phyloP scores from a whole-genome alignment of 345 rosid species.

The Salix suchowensis region DNA sequence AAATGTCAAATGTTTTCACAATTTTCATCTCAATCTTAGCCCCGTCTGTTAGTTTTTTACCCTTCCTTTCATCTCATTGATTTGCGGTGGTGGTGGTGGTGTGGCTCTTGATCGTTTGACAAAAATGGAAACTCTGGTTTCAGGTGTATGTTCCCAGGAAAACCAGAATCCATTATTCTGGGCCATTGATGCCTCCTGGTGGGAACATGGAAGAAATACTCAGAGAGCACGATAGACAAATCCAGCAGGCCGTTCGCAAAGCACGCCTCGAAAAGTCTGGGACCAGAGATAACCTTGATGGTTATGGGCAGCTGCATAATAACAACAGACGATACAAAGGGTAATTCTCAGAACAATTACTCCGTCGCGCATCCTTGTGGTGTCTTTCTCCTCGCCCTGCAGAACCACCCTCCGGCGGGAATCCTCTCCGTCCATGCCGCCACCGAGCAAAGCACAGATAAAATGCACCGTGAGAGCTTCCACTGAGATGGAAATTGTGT shows the following conservation, averaged over 20 bases:
- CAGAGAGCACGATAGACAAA: constrained; percentile 84
- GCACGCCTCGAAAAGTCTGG: constrained; percentile 59
- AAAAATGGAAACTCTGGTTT: background rate
- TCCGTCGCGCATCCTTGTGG: background rate
- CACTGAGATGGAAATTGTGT: background rate
- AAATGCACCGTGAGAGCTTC: background rate
- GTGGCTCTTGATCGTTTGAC: background rate
- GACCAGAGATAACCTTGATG: constrained; percentile 37
- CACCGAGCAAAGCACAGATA: background rate
- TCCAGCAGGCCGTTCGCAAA: constrained; percentile 85
- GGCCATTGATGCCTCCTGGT: constrained; percentile 89
- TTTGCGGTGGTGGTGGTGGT: background rate
- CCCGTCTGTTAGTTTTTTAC: background rate
- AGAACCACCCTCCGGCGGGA: background rate
- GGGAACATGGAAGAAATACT: constrained; percentile 82
- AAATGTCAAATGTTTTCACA: too few species aligned
- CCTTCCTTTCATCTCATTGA: background rate
- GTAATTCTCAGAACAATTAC: constrained; percentile 4
- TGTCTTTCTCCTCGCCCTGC: background rate
- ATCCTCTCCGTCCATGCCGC: background rate
- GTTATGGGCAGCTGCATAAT: constrained; percentile 19
- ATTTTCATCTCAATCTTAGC: background rate
- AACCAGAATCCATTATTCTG: constrained; percentile 75
- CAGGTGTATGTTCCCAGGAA: constrained; percentile 63
- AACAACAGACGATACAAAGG: constrained; percentile 16